phyloP scores from a whole-genome alignment of 2,329 filamentous ascomycete species.

The Seiridium cupressi region DNA sequence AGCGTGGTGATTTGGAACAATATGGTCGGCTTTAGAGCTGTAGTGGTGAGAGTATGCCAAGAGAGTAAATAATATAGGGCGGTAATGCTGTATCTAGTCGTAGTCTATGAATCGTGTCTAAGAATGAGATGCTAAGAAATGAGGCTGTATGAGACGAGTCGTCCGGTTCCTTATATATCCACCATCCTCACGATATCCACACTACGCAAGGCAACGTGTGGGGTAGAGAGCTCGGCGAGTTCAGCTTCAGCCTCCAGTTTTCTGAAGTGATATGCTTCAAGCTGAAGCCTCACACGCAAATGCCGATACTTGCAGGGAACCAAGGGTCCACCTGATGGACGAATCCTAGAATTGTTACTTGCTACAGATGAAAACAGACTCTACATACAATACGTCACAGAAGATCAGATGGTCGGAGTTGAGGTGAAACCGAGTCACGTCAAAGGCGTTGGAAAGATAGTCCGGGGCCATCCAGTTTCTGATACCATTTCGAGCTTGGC shows the following conservation, averaged over 20 bases:
- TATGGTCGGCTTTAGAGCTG: not conserved
- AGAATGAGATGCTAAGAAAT: not conserved
- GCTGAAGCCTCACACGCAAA: not conserved
- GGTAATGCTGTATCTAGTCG: not conserved
- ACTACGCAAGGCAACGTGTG: not conserved
- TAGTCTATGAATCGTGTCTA: not conserved
- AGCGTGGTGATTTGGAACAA: not conserved
- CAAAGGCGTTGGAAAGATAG: not conserved
- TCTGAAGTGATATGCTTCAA: not conserved
- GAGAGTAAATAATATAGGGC: not conserved
- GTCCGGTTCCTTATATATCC: not conserved
- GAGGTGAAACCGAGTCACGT: not conserved
- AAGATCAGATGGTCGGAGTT: not conserved
- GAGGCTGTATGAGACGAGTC: not conserved
- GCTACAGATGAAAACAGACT: not conserved
- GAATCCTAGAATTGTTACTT: not conserved
- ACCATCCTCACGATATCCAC: not conserved
- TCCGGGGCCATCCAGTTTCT: not conserved
- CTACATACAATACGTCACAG: not conserved
- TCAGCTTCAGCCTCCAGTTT: not conserved
- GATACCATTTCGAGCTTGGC: not conserved
- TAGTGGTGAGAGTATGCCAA: not conserved
- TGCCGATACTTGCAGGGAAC: not conserved
- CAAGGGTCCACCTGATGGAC: not conserved
- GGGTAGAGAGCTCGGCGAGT: too few relatives aligned